phyloP scores from a whole-genome alignment of 768 basidiomycete genomes.

The Leccinellum luteum region DNA sequence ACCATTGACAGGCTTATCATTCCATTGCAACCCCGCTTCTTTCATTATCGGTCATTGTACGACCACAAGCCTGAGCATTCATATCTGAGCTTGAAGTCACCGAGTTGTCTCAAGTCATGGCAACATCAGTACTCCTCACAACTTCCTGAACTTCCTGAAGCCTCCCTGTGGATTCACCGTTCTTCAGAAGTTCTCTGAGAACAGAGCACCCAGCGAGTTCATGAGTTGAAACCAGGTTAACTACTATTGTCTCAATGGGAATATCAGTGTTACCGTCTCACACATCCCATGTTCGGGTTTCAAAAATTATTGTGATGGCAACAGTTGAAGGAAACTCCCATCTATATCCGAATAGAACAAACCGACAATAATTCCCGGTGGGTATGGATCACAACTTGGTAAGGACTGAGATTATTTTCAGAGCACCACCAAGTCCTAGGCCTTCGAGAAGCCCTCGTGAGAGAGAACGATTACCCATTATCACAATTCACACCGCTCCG shows the following conservation, averaged over 20 bases:
- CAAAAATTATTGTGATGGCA: not conserved
- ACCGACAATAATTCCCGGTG: not conserved
- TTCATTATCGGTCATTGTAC: not conserved
- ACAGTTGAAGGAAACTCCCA: not conserved
- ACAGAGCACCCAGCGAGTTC: not conserved
- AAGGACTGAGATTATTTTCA: not conserved
- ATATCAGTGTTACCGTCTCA: not conserved
- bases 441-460: not conserved
- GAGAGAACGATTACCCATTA: not conserved
- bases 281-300: not conserved
- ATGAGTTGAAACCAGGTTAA: not conserved
- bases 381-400: not conserved
- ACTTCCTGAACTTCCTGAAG: not conserved
- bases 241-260: not conserved
- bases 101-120: not conserved
- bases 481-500: not conserved
- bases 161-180: not conserved
- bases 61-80: not conserved
- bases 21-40: too few species aligned
- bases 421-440: not conserved
- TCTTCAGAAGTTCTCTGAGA: not conserved
- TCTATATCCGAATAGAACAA: not conserved
- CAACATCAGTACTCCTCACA: not conserved
- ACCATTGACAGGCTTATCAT: too few species aligned
- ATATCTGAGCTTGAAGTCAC: not conserved